These are phyloP conservation scores for Pythium periplocum DNA, from an alignment of 352 stramenopile genomes.

Conservation along the genomic window DNA sequence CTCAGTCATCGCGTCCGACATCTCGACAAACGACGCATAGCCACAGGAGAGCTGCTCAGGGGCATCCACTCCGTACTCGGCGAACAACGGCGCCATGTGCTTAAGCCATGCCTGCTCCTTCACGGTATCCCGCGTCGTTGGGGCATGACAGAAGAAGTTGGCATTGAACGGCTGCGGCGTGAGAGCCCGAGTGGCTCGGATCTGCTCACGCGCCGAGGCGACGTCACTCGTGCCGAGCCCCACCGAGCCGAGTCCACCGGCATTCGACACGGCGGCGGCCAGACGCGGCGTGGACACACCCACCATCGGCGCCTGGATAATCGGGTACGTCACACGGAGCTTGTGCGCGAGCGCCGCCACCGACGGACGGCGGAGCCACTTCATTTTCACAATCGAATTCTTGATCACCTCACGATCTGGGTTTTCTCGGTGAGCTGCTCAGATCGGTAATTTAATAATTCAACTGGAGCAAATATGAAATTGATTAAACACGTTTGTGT, in stretches of 20 bases:
- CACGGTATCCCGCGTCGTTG: constrained; percentile 7
- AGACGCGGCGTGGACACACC: constrained; percentile 32
- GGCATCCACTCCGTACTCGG: constrained; percentile 20
- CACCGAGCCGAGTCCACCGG: constrained; percentile 46
- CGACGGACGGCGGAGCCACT: too few species aligned
- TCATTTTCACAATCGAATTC: too few species aligned
- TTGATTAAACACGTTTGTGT: too few species aligned
- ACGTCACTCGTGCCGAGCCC: constrained; percentile 26
- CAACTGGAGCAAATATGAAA: too few species aligned
- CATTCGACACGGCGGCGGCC: constrained; percentile 29
- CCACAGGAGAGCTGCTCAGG: constrained; percentile 9
- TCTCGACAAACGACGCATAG: constrained; percentile 26
- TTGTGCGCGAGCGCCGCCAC: constrained; percentile 8
- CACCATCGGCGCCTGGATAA: constrained; percentile 56
- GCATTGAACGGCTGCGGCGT: constrained; percentile 40
- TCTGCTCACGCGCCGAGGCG: constrained; percentile 22
- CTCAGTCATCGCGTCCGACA: constrained; percentile 27
- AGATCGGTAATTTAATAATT: too few species aligned
- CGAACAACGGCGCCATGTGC: constrained; percentile 31
- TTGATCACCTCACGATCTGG: too few species aligned
- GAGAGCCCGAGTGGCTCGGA: constrained; percentile 22
- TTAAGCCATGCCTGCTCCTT: constrained; percentile 27
- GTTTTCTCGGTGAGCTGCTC: too few species aligned
- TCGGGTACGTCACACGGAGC: constrained; percentile 18
- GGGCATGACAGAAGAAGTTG: constrained; percentile 56